phyloP scores from a whole-genome alignment of 192 early-diverging fungal species.

The Chytriomyces hyalinus region DNA sequence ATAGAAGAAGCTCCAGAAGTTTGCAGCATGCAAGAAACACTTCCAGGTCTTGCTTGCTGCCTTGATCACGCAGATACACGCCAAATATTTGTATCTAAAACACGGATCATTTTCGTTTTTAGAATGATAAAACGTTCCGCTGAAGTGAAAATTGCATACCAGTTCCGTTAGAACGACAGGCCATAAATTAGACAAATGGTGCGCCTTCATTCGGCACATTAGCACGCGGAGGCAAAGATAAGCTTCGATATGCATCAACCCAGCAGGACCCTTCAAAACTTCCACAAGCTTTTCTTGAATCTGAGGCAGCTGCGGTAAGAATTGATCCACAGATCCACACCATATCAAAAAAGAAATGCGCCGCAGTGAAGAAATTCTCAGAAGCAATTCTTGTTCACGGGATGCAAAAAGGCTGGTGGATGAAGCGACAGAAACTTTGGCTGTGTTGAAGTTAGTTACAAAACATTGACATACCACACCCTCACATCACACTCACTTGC shows the following conservation, averaged over 20 bases:
- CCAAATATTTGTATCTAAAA: slow-evolving; percentile 72
- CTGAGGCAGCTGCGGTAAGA: slow-evolving; percentile 74
- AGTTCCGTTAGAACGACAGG: slow-evolving; percentile 88
- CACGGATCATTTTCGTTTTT: neutral
- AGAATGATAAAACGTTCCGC: slow-evolving; percentile 15
- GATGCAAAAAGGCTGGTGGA: slow-evolving; percentile 80
- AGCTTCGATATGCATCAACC: slow-evolving; percentile 79
- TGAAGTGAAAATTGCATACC: slow-evolving; percentile 53
- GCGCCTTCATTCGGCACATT: slow-evolving; percentile 76
- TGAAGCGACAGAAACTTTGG: slow-evolving; percentile 73
- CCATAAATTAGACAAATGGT: slow-evolving; percentile 90
- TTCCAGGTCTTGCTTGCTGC: slow-evolving; percentile 65
- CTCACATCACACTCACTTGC: slow-evolving; percentile 47
- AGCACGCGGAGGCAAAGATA: slow-evolving; percentile 84
- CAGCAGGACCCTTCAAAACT: slow-evolving; percentile 72
- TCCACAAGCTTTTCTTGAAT: slow-evolving; percentile 91
- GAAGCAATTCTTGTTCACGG: slow-evolving; percentile 76
- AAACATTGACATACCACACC: neutral
- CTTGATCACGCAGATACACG: slow-evolving; percentile 55
- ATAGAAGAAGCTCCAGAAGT: slow-evolving; percentile 81
- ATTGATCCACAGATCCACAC: slow-evolving; percentile 76
- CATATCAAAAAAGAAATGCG: slow-evolving; percentile 81
- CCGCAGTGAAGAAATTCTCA: slow-evolving; percentile 72
- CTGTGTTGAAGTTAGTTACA: neutral
- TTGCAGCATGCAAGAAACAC: slow-evolving; percentile 86